These are phyloP conservation scores for Phytophthora hibernalis DNA, from an alignment of 352 stramenopile genomes.

Conservation along the genomic window DNA sequence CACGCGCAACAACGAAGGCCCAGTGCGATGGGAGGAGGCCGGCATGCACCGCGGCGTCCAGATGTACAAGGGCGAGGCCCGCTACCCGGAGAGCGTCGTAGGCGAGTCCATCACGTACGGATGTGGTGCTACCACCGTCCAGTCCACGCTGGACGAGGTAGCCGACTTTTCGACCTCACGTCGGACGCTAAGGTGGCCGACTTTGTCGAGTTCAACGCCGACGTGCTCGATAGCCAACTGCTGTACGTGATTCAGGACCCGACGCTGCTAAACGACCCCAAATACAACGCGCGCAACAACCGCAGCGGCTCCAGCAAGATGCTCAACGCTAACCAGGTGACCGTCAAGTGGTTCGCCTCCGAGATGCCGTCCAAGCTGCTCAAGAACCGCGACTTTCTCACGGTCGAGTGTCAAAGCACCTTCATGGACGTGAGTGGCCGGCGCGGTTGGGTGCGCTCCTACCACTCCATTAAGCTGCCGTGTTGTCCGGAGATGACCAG, in stretches of 20 bases:
- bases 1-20: conserved; percentile 62
- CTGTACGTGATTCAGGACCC: conserved; percentile 66
- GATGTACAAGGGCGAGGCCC: conserved; percentile 72
- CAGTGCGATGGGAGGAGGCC: conserved; percentile 63
- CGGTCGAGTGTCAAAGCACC: conserved; percentile 79
- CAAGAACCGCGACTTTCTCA: conserved; percentile 76
- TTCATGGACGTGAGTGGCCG: conserved; percentile 68
- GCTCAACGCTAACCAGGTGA: conserved; percentile 67
- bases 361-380: conserved; percentile 67
- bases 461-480: conserved; percentile 73
- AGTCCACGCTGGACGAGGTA: conserved; percentile 73
- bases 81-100: conserved; percentile 47
- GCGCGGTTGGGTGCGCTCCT: conserved; percentile 73
- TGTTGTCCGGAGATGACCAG: conserved; percentile 64
- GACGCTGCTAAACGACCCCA: conserved; percentile 34
- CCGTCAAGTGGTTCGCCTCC: conserved; percentile 68
- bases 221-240: conserved; percentile 63
- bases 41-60: conserved; percentile 65
- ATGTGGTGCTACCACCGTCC: conserved; percentile 64
- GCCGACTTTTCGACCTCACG: conserved; percentile 67
- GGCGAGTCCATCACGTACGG: conserved; percentile 62
- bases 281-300: conserved; percentile 25
- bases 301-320: conserved; percentile 36
- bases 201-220: conserved; percentile 50
- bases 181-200: conserved; percentile 58